phyloP scores from a whole-genome alignment of 1,284 basidiomycete species.

The Trametes hirsuta region DNA sequence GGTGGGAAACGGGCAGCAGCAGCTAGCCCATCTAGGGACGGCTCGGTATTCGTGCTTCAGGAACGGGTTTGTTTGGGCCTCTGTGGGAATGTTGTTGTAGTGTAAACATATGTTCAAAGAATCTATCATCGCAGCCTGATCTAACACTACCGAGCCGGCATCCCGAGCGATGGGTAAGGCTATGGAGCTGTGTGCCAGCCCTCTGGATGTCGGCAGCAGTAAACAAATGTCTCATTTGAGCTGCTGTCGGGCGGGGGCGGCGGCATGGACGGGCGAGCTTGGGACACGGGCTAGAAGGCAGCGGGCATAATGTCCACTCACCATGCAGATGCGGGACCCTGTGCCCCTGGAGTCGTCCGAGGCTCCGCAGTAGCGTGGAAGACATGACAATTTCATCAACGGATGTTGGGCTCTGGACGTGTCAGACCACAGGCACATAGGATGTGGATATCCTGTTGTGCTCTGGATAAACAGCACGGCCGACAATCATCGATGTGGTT shows the following conservation, averaged over 20 bases:
- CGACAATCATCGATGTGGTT: background rate
- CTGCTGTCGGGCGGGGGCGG: background rate
- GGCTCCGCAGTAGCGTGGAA: conserved; percentile 1
- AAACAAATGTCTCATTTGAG: background rate
- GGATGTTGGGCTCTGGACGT: background rate
- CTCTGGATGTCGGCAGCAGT: background rate
- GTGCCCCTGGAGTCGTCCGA: background rate
- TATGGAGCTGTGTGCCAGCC: background rate
- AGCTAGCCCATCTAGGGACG: background rate
- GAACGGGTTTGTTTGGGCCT: conserved; percentile 1
- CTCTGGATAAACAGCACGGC: background rate
- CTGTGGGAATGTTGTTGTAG: conserved; percentile 8
- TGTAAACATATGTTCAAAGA: background rate
- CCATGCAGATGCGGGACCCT: background rate
- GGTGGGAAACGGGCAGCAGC: background rate
- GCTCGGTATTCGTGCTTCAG: background rate
- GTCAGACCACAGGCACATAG: background rate
- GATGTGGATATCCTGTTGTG: background rate
- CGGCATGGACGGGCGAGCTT: background rate
- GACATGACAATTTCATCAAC: background rate
- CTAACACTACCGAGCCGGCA: conserved; percentile 7
- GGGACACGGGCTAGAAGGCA: background rate
- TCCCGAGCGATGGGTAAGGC: background rate
- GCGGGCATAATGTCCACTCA: background rate
- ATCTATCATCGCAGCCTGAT: conserved; percentile 7